Percentiles rank a stretch among this genome's conserved stretches.
Evolutionary conservation across 2,329 filamentous ascomycete species (phyloP).

Genomic region (Myriosclerotinia curreyana): DNA sequence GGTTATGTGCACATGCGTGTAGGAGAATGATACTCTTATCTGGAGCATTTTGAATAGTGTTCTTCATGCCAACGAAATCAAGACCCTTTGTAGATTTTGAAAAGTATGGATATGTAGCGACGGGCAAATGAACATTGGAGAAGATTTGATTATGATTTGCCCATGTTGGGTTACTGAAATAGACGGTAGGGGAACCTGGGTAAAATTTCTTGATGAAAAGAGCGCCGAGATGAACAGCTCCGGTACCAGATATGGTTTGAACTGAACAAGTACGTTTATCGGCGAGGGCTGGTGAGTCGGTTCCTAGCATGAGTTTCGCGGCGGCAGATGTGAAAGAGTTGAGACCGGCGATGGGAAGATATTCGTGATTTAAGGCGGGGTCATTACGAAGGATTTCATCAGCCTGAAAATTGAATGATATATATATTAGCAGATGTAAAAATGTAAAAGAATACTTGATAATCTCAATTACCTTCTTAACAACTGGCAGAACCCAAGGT

Average conservation of each 20-base stretch:
- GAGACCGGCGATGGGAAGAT: constrained; percentile 91
- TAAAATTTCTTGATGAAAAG: constrained; percentile 95
- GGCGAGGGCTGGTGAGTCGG: constrained; percentile 72
- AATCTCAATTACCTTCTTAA: constrained; percentile 73
- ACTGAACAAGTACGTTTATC: constrained; percentile 80
- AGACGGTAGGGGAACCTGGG: constrained; percentile 69
- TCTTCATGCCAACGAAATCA: constrained; percentile 86
- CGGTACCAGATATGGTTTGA: constrained; percentile 96
- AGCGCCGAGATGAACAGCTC: constrained; percentile 87
- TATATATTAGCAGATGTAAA: constrained; percentile 6
- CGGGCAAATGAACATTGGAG: constrained; percentile 75
- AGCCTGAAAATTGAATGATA: constrained; percentile 61
- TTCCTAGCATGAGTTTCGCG: constrained; percentile 82
- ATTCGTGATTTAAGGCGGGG: constrained; percentile 94
- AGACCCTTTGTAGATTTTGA: constrained; percentile 82
- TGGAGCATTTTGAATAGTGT: constrained; percentile 66
- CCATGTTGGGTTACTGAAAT: constrained; percentile 95
- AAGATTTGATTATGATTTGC: constrained; percentile 99
- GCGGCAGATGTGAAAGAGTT: constrained; percentile 83
- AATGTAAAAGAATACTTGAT: background rate
- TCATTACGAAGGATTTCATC: constrained; percentile 86
- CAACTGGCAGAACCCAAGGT: constrained; percentile 94
- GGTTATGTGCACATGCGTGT: constrained; percentile 97
- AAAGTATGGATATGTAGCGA: constrained; percentile 92
- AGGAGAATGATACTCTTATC: constrained; percentile 82